phyloP scores from a whole-genome alignment of 371 early-diverging fungal species.

The Mortierella sp. region DNA sequence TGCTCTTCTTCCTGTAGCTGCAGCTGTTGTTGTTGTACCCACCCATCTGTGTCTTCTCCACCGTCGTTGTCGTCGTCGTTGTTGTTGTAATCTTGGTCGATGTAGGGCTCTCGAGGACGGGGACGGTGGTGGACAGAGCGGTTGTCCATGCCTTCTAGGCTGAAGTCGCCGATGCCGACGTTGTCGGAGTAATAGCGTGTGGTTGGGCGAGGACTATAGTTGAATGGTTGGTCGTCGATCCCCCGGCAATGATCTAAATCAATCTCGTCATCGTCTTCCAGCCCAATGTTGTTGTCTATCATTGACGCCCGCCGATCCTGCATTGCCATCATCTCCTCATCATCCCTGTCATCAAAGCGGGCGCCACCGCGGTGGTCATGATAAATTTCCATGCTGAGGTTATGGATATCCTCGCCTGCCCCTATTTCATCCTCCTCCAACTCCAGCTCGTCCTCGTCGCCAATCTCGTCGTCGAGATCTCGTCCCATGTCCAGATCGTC shows the following conservation, averaged over 20 bases:
- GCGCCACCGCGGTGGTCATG: not conserved
- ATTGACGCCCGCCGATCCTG: not conserved
- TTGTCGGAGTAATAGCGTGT: not conserved
- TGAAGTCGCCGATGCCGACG: not conserved
- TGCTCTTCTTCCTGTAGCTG: not conserved
- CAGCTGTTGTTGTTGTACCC: not conserved
- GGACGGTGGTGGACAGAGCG: not conserved
- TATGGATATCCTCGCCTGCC: not conserved
- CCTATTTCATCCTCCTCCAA: not conserved
- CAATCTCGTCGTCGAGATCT: slow-evolving; percentile 19
- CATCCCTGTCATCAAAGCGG: not conserved
- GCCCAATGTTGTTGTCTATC: not conserved
- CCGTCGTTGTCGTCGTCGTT: not conserved
- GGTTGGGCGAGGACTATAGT: not conserved
- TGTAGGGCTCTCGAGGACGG: not conserved
- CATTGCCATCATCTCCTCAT: not conserved
- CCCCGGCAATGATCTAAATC: not conserved
- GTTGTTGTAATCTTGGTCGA: not conserved
- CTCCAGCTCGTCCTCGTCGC: not conserved
- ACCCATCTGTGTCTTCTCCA: not conserved
- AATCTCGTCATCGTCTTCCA: not conserved
- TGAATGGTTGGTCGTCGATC: not conserved
- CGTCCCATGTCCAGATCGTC: slow-evolving; percentile 3
- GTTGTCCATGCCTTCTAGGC: not conserved
- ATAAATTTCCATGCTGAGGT: not conserved